A percentile compares a stretch with the other conserved stretches of the same genome.
Conservation (phyloP, 192 early-diverging fungal genomes). For the Phlyctochytrium planicorne region DNA sequence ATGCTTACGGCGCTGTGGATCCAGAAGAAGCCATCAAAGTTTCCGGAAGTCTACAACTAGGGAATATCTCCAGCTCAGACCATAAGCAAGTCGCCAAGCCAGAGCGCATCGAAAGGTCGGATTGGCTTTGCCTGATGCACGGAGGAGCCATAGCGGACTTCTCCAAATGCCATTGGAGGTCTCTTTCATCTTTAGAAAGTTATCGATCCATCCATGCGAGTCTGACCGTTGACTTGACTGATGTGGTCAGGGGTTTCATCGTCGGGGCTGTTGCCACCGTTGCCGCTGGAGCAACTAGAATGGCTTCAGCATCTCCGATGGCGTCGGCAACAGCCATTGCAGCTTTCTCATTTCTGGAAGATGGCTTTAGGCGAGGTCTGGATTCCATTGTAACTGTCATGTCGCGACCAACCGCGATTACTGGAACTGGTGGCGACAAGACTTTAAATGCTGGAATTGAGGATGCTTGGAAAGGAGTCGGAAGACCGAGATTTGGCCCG, state of each 20-base stretch:
- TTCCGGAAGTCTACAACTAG: conserved; percentile 1
- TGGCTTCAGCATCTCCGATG: neutral
- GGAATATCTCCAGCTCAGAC: neutral
- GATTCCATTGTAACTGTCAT: neutral
- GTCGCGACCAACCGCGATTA: neutral
- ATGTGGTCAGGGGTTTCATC: neutral
- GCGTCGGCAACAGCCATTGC: neutral
- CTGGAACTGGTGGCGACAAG: neutral
- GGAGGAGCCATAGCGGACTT: neutral
- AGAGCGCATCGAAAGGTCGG: neutral
- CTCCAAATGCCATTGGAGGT: neutral
- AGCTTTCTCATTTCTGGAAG: neutral
- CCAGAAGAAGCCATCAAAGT: neutral
- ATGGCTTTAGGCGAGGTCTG: neutral
- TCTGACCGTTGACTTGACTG: neutral
- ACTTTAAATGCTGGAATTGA: neutral
- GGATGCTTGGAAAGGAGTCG: conserved; percentile 14
- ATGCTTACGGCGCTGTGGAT: conserved; percentile 14
- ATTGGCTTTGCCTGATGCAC: conserved; percentile 2
- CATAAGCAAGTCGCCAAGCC: conserved; percentile 11
- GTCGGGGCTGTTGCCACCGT: neutral
- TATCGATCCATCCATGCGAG: neutral
- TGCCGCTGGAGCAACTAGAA: neutral
- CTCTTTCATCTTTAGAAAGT: neutral
- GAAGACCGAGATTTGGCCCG: conserved; percentile 3